These are phyloP conservation scores for Candida maesae DNA, from an alignment of 805 yeast genomes.

Conservation along the genomic window DNA sequence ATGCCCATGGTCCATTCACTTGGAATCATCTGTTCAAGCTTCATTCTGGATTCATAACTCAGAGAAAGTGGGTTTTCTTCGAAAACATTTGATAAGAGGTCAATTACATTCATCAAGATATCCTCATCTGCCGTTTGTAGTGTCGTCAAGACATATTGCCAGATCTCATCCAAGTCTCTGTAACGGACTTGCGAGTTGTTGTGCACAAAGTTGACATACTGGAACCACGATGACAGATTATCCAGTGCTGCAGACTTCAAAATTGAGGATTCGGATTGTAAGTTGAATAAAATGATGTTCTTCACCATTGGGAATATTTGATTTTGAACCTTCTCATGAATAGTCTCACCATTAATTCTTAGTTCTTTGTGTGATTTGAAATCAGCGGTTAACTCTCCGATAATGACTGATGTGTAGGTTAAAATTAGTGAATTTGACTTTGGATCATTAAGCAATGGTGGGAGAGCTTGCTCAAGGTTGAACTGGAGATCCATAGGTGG, in stretches of 20 bases:
- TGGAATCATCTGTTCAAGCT: constrained; percentile 33
- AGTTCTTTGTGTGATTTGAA: not conserved
- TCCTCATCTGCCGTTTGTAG: constrained; percentile 15
- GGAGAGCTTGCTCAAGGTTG: constrained; percentile 12
- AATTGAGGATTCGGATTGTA: constrained; percentile 13
- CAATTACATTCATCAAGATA: constrained; percentile 11
- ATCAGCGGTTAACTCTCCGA: constrained; percentile 46
- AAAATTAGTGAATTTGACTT: constrained; percentile 19
- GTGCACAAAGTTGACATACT: constrained; percentile 36
- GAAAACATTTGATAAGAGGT: constrained; percentile 19
- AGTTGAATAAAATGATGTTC: constrained; percentile 10
- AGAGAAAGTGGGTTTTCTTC: constrained; percentile 29
- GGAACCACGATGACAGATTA: constrained; percentile 34
- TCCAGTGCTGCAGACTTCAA: constrained; percentile 26
- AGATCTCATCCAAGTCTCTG: constrained; percentile 20
- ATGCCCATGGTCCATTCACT: constrained; percentile 42
- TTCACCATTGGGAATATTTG: constrained; percentile 33
- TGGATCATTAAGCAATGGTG: constrained; percentile 4
- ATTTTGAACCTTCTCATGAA: constrained; percentile 38
- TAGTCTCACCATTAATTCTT: constrained; percentile 23
- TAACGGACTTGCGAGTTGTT: constrained; percentile 20
- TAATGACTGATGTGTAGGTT: constrained; percentile 41
- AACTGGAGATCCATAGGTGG: constrained; percentile 9
- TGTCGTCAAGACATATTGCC: constrained; percentile 13
- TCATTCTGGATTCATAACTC: constrained; percentile 17